These are phyloP conservation scores for Aspergillus ochraceus DNA, from an alignment of 2,329 filamentous ascomycete species.

Conservation along the genomic window DNA sequence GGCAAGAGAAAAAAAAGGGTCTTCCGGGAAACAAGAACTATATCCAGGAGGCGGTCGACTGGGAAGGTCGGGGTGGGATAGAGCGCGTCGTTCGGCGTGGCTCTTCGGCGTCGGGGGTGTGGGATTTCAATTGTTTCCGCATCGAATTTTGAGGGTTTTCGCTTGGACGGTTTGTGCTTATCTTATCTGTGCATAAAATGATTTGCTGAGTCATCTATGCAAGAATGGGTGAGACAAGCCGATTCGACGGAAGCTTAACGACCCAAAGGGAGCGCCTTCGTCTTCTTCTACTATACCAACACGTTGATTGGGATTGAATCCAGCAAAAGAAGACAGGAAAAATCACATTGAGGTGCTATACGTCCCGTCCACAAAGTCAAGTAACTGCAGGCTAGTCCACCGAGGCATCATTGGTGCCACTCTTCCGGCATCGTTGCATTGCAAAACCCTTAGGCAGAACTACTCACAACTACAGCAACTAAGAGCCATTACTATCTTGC, in stretches of 20 bases:
- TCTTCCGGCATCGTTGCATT: too few relatives aligned
- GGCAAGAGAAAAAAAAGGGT: constrained; percentile 19
- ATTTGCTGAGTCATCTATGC: constrained; percentile 33
- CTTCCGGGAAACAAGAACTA: constrained; percentile 11
- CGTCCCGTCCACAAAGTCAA: too few relatives aligned
- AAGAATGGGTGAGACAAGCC: neutral
- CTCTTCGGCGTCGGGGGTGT: constrained; percentile 34
- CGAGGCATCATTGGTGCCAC: too few relatives aligned
- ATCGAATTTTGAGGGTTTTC: constrained; percentile 49
- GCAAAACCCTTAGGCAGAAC: too few relatives aligned
- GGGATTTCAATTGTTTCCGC: constrained; percentile 34
- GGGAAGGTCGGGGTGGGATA: constrained; percentile 15
- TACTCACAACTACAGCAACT: too few relatives aligned
- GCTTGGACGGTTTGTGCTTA: constrained; percentile 46
- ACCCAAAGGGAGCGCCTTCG: too few relatives aligned
- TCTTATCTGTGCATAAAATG: constrained; percentile 41
- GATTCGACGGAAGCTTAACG: neutral
- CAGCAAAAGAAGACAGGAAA: too few relatives aligned
- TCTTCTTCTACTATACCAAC: too few relatives aligned
- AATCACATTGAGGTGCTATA: too few relatives aligned
- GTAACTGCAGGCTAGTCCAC: too few relatives aligned
- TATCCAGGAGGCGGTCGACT: constrained; percentile 21
- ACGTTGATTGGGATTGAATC: too few relatives aligned
- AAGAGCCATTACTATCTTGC: too few relatives aligned
- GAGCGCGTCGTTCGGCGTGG: constrained; percentile 25